A percentile compares a stretch with the other conserved stretches of the same genome.
Evolutionary conservation across 495 filamentous ascomycete species (phyloP).

Genomic region (Aspergillus wentii): DNA sequence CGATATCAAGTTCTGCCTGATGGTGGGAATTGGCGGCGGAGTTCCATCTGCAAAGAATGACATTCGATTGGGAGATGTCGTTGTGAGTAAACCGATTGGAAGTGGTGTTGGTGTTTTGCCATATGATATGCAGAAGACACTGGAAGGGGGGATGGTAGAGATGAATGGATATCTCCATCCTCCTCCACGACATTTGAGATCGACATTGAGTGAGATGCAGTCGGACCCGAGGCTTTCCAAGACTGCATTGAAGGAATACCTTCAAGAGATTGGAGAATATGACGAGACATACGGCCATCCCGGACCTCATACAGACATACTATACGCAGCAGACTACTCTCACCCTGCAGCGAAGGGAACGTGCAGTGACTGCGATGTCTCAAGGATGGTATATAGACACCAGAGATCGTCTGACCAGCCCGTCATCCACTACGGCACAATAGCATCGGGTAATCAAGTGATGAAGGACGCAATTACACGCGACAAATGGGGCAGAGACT

Average conservation of each 20-base stretch:
- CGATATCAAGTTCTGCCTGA: conserved; percentile 22
- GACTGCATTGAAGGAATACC: background rate
- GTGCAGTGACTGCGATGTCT: background rate
- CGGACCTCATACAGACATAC: background rate
- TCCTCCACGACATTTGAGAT: background rate
- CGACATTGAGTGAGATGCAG: background rate
- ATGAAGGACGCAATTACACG: conserved; percentile 6
- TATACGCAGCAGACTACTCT: background rate
- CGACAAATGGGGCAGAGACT: conserved; percentile 5
- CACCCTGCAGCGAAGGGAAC: background rate
- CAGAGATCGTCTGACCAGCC: conserved; percentile 1
- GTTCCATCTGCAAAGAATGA: conserved; percentile 8
- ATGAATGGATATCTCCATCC: background rate
- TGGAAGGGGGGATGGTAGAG: background rate
- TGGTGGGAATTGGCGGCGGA: conserved; percentile 14
- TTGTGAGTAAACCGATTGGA: background rate
- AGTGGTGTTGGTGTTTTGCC: background rate
- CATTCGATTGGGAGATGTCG: conserved; percentile 19
- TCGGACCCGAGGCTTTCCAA: background rate
- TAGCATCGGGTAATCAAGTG: conserved; percentile 12
- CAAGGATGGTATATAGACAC: background rate
- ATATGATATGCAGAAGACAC: background rate
- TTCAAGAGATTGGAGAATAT: background rate
- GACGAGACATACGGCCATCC: background rate
- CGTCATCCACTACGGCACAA: conserved; percentile 8